These are phyloP conservation scores for Fusarium piperis DNA, from an alignment of 2,329 filamentous ascomycete genomes.

Conservation along the genomic window DNA sequence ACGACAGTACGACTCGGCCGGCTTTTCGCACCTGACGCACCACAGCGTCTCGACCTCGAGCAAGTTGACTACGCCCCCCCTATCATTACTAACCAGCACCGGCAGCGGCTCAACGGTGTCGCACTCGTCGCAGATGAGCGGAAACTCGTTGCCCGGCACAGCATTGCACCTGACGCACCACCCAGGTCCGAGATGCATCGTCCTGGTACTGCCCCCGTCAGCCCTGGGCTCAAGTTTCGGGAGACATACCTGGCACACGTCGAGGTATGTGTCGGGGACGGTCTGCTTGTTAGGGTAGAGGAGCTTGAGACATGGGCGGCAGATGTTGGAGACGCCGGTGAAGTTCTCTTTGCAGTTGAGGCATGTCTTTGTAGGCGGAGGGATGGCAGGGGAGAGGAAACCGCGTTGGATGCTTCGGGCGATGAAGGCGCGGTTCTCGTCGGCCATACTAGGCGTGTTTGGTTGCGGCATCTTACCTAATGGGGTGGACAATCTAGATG, in stretches of 20 bases:
- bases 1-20: slow-evolving; percentile 17
- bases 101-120: slow-evolving; percentile 9
- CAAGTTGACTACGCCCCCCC: slow-evolving; percentile 27
- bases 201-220: neutral
- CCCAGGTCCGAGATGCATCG: slow-evolving; percentile 30
- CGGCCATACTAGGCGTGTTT: neutral
- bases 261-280: slow-evolving; percentile 10
- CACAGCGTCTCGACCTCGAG: slow-evolving; percentile 25
- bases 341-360: neutral
- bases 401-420: slow-evolving; percentile 15
- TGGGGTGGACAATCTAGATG: neutral
- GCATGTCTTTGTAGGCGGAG: slow-evolving; percentile 5
- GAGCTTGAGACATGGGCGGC: slow-evolving; percentile 6
- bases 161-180: slow-evolving; percentile 33
- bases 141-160: neutral
- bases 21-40: slow-evolving; percentile 25
- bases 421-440: slow-evolving; percentile 4
- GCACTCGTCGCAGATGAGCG: slow-evolving; percentile 25
- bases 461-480: slow-evolving; percentile 8
- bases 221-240: neutral
- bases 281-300: neutral
- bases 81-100: slow-evolving; percentile 3
- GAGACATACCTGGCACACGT: neutral
- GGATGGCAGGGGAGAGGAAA: slow-evolving; percentile 13
- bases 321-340: neutral